Evolutionary conservation across 2,329 filamentous ascomycete species (phyloP).

Genomic region (Xylariaceae sp.): DNA sequence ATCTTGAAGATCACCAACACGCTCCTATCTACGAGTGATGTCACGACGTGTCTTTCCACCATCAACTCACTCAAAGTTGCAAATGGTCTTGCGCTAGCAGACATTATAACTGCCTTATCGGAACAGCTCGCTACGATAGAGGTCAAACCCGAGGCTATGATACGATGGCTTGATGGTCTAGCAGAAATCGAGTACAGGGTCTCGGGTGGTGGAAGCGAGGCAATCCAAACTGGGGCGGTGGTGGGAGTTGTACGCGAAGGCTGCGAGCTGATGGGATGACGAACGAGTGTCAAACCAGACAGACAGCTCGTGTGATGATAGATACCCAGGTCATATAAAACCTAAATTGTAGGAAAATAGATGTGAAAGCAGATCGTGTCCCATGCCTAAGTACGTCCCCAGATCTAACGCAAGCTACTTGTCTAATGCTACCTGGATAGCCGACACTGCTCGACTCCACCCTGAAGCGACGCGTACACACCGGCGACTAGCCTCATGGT

Average conservation of each 20-base stretch:
- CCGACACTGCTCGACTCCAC: no score
- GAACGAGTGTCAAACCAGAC: neutral
- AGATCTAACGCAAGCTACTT: no score
- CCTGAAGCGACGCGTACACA: no score
- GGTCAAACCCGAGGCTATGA: constrained; percentile 80
- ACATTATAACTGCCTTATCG: constrained; percentile 82
- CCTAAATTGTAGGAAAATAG: no score
- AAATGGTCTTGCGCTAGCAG: constrained; percentile 84
- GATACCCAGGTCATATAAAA: neutral
- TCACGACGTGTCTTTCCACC: constrained; percentile 82
- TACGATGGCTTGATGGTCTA: constrained; percentile 85
- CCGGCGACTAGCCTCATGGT: constrained; percentile 12
- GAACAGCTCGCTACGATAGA: constrained; percentile 81
- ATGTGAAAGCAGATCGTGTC: no score
- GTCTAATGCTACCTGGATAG: no score
- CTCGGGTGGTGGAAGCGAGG: constrained; percentile 80
- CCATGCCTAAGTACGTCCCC: no score
- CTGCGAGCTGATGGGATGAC: constrained; percentile 61
- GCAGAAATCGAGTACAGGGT: constrained; percentile 91
- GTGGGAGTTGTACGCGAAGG: constrained; percentile 86
- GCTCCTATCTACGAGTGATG: constrained; percentile 77
- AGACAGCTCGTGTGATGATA: neutral
- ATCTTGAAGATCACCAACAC: constrained; percentile 81
- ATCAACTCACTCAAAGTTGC: constrained; percentile 82
- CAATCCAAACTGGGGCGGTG: constrained; percentile 85